Conservation (phyloP, 2,329 filamentous ascomycete genomes). For the Rugonectria rugulosa region DNA sequence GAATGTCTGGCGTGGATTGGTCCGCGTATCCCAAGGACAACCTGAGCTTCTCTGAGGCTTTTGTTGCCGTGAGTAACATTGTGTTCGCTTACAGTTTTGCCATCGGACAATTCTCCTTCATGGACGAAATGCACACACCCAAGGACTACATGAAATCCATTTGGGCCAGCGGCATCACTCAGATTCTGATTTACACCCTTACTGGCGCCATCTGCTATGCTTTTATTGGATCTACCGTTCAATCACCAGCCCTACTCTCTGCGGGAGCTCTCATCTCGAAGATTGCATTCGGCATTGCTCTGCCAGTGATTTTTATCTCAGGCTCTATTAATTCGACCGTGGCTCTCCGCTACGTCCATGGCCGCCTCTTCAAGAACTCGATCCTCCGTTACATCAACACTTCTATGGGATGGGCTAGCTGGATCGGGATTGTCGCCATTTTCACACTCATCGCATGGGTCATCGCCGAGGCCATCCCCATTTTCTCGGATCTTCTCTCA, state of each 20-base stretch:
- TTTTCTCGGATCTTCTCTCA: conserved; percentile 21
- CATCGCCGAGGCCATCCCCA: conserved; percentile 22
- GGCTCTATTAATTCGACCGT: conserved; percentile 23
- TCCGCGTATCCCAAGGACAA: conserved; percentile 19
- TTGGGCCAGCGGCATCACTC: conserved; percentile 17
- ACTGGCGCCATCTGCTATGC: conserved; percentile 22
- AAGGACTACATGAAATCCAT: conserved; percentile 24
- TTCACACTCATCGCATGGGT: conserved; percentile 22
- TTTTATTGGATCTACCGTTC: conserved; percentile 21
- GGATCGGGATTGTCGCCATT: conserved; percentile 15
- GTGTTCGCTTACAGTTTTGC: conserved; percentile 24
- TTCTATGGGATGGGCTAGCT: conserved; percentile 18
- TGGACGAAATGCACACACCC: conserved; percentile 25
- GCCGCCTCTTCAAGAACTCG: conserved; percentile 19
- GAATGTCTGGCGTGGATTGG: conserved; percentile 18
- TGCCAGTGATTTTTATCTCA: conserved; percentile 23
- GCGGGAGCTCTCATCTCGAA: conserved; percentile 17
- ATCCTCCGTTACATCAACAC: conserved; percentile 25
- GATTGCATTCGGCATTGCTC: conserved; percentile 18
- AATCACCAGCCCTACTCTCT: conserved; percentile 19
- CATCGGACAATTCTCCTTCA: conserved; percentile 24
- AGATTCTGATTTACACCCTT: conserved; percentile 22
- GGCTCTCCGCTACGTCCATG: conserved; percentile 22
- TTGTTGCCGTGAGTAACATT: conserved; percentile 24
- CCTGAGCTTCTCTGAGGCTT: conserved; percentile 18